Evolutionary conservation across 345 rosid species (phyloP), one percentile per base, ranked within the genome.

Genomic region (Tarenaya hassleriana): DNA sequence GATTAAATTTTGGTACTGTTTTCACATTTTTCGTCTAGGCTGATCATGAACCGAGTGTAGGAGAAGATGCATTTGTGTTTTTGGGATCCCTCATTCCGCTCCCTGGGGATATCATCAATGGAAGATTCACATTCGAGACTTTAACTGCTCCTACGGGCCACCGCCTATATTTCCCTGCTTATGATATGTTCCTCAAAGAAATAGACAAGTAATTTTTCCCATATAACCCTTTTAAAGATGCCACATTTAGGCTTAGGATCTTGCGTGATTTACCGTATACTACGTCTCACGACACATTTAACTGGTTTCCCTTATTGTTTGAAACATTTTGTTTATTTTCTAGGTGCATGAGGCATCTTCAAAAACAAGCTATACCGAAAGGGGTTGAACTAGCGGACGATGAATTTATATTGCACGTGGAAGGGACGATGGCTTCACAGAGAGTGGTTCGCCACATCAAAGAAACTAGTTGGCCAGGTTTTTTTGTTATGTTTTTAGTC

Each of bases 381-480:
- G 91, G 82, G 1, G 69, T 83, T 33, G 85, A 77, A 56, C 66
- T 92, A 43, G 95, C 78, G 4, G 94, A 81, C 45, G 91, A 83
- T 60, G 98, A 92, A 61, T 79, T 81, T 49, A 79, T 85, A 66
- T 66, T 88, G 68, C 95, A 88, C n/a, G 86, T 85, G 8, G 95
- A 85, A 49, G 98, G 98, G 63, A 88, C 97, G 4, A 77, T 81
- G 58, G 74, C 73, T 63, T 60, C 95, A 4, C 94, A 88, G 15
- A 78, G 95, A 69, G 94, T 88, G 11, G 77, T 88, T 32, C 84
- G 87, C 15, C 98, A 92, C 68, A 79, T 88, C 32, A 79, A 84
- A 60, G 81, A 77, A 68, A 78, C 86, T 34, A 92, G 94, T 64
- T 85, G 94, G 95, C 97, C 97, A 16, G 97, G 98, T 79, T 49